Evolutionary conservation across 169 alveolate genomes (phyloP), one percentile per base, ranked within the genome.

Genomic region (Prorocentrum cordatum): DNA sequence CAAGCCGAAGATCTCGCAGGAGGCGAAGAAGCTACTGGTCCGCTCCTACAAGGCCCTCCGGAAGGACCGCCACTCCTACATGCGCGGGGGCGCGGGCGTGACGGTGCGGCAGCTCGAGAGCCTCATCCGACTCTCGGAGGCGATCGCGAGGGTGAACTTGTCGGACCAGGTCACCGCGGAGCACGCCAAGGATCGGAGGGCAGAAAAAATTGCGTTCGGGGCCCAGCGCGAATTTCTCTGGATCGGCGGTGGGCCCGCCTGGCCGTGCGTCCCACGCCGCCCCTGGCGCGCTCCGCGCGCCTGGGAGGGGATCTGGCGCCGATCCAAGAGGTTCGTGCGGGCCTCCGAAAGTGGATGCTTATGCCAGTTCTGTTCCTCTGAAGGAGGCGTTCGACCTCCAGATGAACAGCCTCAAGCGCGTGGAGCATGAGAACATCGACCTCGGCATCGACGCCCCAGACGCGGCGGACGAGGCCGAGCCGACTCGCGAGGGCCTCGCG

Each of bases 11-110:
- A 80, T 80, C 80, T 62, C 90, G 0, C 31, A 50, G 7, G 90
- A 64, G 66, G 90, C 67, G 0, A 50, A 39, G 26, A 50, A 54
- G 26, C 79, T 61, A 39, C 38, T 80, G 31, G 61, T 39, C 58
- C 68, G 68, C n/a, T 80, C 80, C 79, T 80, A 80, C 90, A 61
- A 64, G 80, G 62, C 61, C 68, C 75, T 80, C 58, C 90, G 90
- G 10, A 68, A 80, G 79, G 90, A 72, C 45, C 5, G 29, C 42
- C 7, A 20, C 38, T 62, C 66, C n/a, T 61, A 62, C 29, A 54
- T 27, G 20, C 90, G 90, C 22, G 90, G 90, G 24, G 79, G 61
- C 22, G 77, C 90, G 7, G 90, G 90, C 9, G 90, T 80, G 12
- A 80, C 90, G 0, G 90, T 80, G 6, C 90, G 90, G 0, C 90